Conservation (phyloP, 2,329 filamentous ascomycete genomes). For the Chaetomiaceae sp. region DNA sequence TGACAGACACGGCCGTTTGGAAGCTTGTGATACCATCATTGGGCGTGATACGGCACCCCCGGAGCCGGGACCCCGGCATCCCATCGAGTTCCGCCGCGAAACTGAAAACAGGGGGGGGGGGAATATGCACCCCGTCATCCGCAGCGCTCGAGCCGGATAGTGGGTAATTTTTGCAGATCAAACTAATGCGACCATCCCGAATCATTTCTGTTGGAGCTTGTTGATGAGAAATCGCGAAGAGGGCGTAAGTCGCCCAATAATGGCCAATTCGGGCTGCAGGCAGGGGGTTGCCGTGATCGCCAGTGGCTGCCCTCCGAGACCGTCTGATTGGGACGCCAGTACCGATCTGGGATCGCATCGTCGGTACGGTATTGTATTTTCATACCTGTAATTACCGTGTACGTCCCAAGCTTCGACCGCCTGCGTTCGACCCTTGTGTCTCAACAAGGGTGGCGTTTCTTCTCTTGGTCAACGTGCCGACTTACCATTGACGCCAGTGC, state of each 20-base stretch:
- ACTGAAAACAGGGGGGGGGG: not conserved
- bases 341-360: constrained; percentile 13
- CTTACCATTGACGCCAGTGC: not conserved
- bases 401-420: no score
- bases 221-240: not conserved
- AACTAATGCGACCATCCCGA: constrained; percentile 10
- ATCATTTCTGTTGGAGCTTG: not conserved
- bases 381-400: not conserved
- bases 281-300: constrained; percentile 24
- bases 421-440: no score
- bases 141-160: not conserved
- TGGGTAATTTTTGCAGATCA: not conserved
- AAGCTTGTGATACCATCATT: constrained; percentile 18
- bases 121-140: not conserved
- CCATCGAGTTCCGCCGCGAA: constrained; percentile 10
- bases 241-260: constrained; percentile 24
- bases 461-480: no score
- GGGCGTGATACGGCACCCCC: constrained; percentile 20
- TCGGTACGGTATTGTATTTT: not conserved
- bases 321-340: constrained; percentile 20
- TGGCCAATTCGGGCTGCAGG: constrained; percentile 17
- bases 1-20: constrained; percentile 8
- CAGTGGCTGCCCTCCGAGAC: constrained; percentile 25
- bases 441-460: no score
- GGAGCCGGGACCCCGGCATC: not conserved